Evolutionary conservation across 495 filamentous ascomycete species (phyloP).

Genomic region (Aspergillus biplanus): DNA sequence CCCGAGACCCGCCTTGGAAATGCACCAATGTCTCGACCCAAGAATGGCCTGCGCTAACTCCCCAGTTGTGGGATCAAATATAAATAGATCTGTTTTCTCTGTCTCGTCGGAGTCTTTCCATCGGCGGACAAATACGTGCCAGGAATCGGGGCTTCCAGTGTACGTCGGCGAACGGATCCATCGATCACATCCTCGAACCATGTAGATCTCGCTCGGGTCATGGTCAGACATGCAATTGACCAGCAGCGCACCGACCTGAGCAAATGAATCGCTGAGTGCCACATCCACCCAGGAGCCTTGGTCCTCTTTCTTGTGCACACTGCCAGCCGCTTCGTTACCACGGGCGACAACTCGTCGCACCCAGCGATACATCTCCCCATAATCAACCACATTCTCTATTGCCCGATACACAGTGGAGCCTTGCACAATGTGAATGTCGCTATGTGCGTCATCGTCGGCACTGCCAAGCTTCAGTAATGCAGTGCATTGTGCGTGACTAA

Average conservation of each 20-base stretch:
- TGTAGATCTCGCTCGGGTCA: background rate
- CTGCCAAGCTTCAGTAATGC: background rate
- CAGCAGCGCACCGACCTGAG: background rate
- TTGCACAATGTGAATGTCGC: too few relatives aligned
- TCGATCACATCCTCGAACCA: background rate
- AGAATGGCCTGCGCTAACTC: constrained; percentile 41
- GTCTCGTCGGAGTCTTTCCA: constrained; percentile 12
- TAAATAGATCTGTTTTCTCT: constrained; percentile 28
- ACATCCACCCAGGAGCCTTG: background rate
- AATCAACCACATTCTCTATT: background rate
- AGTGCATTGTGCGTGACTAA: background rate
- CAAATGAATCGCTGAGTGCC: background rate
- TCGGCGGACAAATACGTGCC: constrained; percentile 22
- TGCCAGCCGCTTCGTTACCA: background rate
- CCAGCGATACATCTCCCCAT: background rate
- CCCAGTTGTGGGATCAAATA: constrained; percentile 24
- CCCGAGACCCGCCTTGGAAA: too few relatives aligned
- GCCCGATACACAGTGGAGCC: background rate
- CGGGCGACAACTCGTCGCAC: background rate
- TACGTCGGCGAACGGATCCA: background rate
- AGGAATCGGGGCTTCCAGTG: background rate
- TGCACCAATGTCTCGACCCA: too few relatives aligned
- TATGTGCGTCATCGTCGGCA: background rate
- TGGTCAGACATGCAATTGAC: constrained; percentile 3
- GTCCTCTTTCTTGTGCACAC: constrained; percentile 3